Percentiles rank a stretch among this genome's conserved stretches.
These are phyloP conservation scores for Candida nonsorbophila DNA, from an alignment of 805 yeast genomes.

Conservation along the genomic window DNA sequence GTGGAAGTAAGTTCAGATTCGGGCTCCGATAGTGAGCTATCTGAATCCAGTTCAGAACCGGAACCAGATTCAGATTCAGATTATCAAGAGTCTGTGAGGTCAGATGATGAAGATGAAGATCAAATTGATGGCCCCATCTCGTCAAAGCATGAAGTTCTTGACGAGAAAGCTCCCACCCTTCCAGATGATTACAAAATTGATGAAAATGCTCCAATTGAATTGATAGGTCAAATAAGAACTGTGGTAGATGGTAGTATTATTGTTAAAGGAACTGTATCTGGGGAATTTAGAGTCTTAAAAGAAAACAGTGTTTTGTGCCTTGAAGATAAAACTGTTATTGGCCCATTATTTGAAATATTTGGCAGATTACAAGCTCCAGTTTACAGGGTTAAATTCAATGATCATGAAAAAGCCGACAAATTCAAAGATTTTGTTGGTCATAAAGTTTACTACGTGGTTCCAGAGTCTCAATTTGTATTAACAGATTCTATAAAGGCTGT, in stretches of 20 bases:
- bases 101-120: conserved; percentile 44
- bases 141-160: conserved; percentile 71
- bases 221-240: conserved; percentile 63
- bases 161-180: conserved; percentile 61
- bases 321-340: conserved; percentile 63
- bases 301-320: conserved; percentile 80
- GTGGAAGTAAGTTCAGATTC: conserved; percentile 12
- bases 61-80: conserved; percentile 14
- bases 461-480: conserved; percentile 71
- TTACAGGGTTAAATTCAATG: conserved; percentile 66
- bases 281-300: conserved; percentile 76
- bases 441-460: conserved; percentile 71
- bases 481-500: conserved; percentile 65
- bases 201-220: conserved; percentile 60
- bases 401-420: conserved; percentile 43
- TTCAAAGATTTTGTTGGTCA: conserved; percentile 31
- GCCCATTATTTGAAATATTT: conserved; percentile 81
- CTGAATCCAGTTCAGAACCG: conserved; percentile 8
- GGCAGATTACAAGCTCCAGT: conserved; percentile 82
- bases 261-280: conserved; percentile 68
- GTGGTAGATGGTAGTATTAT: conserved; percentile 70
- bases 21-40: conserved; percentile 7
- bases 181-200: conserved; percentile 63
- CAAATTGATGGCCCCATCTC: conserved; percentile 56
- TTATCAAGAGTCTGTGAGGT: too few species aligned